Evolutionary conservation across 148 eudicot genomes (phyloP).

Genomic region (Fallopia convolvulus): DNA sequence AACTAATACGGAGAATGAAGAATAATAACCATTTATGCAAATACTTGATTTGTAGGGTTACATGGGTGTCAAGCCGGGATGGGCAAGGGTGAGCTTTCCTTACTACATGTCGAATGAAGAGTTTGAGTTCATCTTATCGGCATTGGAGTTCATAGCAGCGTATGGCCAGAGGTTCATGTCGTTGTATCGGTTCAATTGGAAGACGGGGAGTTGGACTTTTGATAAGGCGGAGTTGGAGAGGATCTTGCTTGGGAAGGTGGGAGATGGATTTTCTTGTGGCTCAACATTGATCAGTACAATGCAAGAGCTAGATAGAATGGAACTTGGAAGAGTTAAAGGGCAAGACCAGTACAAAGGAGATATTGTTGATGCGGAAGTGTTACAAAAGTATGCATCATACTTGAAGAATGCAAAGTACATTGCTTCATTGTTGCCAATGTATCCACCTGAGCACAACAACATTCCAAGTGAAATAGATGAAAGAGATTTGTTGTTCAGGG

Average conservation of each 20-base stretch:
- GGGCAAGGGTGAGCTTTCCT: constrained; percentile 56
- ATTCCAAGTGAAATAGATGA: not conserved
- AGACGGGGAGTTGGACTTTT: constrained; percentile 52
- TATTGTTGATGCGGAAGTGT: not conserved
- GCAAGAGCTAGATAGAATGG: not conserved
- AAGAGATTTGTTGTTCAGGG: not conserved
- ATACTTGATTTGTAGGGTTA: constrained; percentile 28
- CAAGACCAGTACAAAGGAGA: not conserved
- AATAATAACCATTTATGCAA: not conserved
- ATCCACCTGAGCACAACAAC: not conserved
- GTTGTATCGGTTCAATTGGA: constrained; percentile 51
- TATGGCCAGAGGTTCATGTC: constrained; percentile 59
- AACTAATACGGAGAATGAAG: too few relatives aligned
- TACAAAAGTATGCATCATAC: not conserved
- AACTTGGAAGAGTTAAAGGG: not conserved
- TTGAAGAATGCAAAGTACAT: not conserved
- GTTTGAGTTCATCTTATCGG: constrained; percentile 52
- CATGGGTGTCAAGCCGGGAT: constrained; percentile 49
- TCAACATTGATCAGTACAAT: constrained; percentile 5
- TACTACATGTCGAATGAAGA: constrained; percentile 57
- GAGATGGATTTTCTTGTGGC: not conserved
- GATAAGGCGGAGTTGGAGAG: constrained; percentile 19
- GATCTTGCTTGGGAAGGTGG: constrained; percentile 4
- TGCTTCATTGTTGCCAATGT: not conserved
- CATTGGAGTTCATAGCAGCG: constrained; percentile 46